Evolutionary conservation across 2,329 filamentous ascomycete genomes (phyloP), one percentile per base, ranked within the genome.

Genomic region (Paraconiothyrium brasiliense): DNA sequence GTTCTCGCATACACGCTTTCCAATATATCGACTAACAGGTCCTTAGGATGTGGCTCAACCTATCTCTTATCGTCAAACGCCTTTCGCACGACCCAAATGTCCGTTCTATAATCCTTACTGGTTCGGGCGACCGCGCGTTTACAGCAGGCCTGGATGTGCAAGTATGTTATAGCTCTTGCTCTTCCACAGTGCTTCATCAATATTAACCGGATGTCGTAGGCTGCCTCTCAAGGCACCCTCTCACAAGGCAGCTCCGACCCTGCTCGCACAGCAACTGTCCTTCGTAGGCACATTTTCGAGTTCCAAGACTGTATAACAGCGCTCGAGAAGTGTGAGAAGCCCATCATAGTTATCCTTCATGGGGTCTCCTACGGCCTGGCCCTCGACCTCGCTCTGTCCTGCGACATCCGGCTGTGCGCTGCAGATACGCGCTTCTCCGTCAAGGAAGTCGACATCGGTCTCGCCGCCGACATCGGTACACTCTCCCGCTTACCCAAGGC

Each of bases 51-150:
- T 97, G 94, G 93, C 82, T 90, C 57, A 93, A 97, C 81, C 84
- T 97, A 65, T 87, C 89, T 58, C 73, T 78, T 13, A 84, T 96
- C 68, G 95, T 98, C 82, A 79, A 83, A 59, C 84, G 86, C 63
- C 87, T 97, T 63, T 94, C 92, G 46, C 76, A 81, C 62, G 90
- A 94, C 79, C 82, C 90, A 0, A 84, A 89, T 44, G 86, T 97
- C 58, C 91, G 94, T 65, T 88, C 86, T 65, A 86, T 97, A 59
- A 81, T 97, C 64, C 84, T 97, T 69, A 92, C 91, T 30, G 93
- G 92, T 57, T 90, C 91, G 22, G 94, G 94, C 44, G 88, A 92
- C 48, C 87, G 89, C 68, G 94, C 92, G 34, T 98, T 97, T 82
- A 94, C 92, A 2, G 85, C 92, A 0, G 94, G 94, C 0, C 83